phyloP scores from a whole-genome alignment of 2,329 filamentous ascomycete species.

The Sodiomyces alkalinus region DNA sequence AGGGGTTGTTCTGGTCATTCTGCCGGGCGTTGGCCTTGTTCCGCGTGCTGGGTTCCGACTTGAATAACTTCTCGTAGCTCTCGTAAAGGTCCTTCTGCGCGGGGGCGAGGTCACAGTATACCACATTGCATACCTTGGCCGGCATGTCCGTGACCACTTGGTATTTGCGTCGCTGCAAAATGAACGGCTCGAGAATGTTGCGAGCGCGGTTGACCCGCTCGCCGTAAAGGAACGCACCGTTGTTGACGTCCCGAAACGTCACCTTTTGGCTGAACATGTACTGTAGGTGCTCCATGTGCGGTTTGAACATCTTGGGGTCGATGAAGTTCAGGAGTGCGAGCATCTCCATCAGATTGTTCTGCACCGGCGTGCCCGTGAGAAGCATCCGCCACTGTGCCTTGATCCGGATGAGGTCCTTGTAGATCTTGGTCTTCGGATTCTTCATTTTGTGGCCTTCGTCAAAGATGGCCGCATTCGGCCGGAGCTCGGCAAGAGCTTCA shows the following conservation, averaged over 20 bases:
- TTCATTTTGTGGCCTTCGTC: slow-evolving; percentile 93
- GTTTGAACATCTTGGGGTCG: slow-evolving; percentile 68
- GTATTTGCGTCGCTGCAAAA: slow-evolving; percentile 82
- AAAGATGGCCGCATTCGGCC: slow-evolving; percentile 51
- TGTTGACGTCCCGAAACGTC: slow-evolving; percentile 61
- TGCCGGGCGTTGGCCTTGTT: slow-evolving; percentile 32
- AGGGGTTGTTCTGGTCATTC: slow-evolving; percentile 50
- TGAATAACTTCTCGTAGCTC: slow-evolving; percentile 46
- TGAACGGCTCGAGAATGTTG: slow-evolving; percentile 89
- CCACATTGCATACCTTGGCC: slow-evolving; percentile 59
- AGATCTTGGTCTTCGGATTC: slow-evolving; percentile 70
- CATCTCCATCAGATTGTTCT: slow-evolving; percentile 89
- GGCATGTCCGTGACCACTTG: slow-evolving; percentile 81
- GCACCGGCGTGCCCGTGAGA: slow-evolving; percentile 78
- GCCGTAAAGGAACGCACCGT: slow-evolving; percentile 71
- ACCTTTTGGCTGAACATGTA: slow-evolving; percentile 88
- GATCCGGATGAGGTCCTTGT: slow-evolving; percentile 65
- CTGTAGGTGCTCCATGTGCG: slow-evolving; percentile 63
- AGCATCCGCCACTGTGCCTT: slow-evolving; percentile 71
- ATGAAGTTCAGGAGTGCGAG: slow-evolving; percentile 88
- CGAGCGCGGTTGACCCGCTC: slow-evolving; percentile 78
- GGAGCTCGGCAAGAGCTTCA: slow-evolving; percentile 30
- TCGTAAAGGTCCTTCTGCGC: slow-evolving; percentile 62
- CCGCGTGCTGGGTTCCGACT: slow-evolving; percentile 35
- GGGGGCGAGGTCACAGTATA: slow-evolving; percentile 65